Percentiles rank a stretch among this genome's conserved stretches.
Conservation (phyloP, 73 alveolate genomes). For the Tetrahymena borealis region DNA sequence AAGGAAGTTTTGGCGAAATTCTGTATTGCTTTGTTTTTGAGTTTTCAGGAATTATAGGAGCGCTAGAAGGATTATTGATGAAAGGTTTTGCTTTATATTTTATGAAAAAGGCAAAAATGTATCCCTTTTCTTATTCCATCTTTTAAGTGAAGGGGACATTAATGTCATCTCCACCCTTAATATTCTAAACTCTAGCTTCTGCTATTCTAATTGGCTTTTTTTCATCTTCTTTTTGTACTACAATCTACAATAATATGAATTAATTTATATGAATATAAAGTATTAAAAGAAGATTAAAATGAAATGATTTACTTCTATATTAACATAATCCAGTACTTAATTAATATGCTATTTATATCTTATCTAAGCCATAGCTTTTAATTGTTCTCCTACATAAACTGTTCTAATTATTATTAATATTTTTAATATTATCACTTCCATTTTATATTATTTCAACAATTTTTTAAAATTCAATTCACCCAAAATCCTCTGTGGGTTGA, state of each 20-base stretch:
- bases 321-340: background rate
- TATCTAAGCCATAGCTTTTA: background rate
- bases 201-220: background rate
- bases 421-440: background rate
- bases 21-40: background rate
- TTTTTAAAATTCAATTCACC: background rate
- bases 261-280: background rate
- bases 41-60: background rate
- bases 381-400: background rate
- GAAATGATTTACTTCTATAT: background rate
- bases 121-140: background rate
- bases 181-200: background rate
- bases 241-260: background rate
- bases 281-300: background rate
- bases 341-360: background rate
- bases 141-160: background rate
- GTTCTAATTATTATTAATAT: background rate
- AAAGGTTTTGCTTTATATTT: background rate
- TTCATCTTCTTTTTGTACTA: background rate
- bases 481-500: background rate
- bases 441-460: background rate
- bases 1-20: background rate
- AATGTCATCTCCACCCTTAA: background rate
- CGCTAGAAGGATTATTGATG: background rate
- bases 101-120: background rate